These are phyloP conservation scores for Gossypium sturtianum DNA, from an alignment of 345 rosid genomes.

Conservation along the genomic window DNA sequence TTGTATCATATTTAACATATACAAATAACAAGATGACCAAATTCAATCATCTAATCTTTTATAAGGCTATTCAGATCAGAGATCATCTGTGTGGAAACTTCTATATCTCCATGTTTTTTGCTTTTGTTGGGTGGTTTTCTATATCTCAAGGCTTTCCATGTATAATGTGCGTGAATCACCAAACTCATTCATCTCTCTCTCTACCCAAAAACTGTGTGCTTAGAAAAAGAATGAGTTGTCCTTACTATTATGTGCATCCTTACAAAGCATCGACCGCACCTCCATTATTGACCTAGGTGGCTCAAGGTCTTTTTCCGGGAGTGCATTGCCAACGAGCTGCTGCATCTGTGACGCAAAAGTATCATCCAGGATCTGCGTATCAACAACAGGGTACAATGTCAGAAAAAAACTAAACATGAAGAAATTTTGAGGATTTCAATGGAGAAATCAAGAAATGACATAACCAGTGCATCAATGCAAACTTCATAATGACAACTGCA, in stretches of 20 bases:
- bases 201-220: not conserved
- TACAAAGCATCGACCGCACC: conserved; percentile 87
- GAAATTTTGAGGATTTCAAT: not conserved
- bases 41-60: conserved; percentile 4
- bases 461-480: not conserved
- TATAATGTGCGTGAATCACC: not conserved
- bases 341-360: conserved; percentile 94
- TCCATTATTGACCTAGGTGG: conserved; percentile 89
- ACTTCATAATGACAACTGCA: not conserved
- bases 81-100: not conserved
- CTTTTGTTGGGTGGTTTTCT: not conserved
- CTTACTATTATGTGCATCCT: conserved; percentile 70
- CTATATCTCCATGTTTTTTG: not conserved
- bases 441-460: not conserved
- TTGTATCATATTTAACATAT: not conserved
- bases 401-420: not conserved
- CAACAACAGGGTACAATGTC: not conserved
- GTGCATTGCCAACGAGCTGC: conserved; percentile 77
- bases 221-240: conserved; percentile 61
- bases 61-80: conserved; percentile 12
- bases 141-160: not conserved
- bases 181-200: not conserved
- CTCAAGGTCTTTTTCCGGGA: conserved; percentile 84
- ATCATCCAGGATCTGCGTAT: conserved; percentile 79
- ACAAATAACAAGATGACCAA: not conserved